A percentile compares a stretch with the other conserved stretches of the same genome.
phyloP scores from a whole-genome alignment of 345 rosid species.

The Sonneratia caseolaris region DNA sequence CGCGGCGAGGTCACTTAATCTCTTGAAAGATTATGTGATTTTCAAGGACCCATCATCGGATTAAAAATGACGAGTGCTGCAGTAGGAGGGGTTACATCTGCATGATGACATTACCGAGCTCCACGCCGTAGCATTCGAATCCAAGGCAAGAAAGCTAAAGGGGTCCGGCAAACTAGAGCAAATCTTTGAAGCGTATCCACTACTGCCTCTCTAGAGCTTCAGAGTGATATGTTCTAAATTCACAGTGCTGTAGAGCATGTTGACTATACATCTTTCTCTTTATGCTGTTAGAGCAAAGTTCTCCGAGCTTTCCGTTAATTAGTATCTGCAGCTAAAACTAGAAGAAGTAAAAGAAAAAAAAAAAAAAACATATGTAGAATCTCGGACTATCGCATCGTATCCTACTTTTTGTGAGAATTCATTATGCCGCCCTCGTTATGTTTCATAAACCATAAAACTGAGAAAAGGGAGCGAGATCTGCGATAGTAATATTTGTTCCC shows the following conservation, averaged over 20 bases:
- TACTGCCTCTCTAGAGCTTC: background rate
- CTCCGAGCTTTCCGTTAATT: background rate
- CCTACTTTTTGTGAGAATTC: background rate
- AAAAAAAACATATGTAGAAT: background rate
- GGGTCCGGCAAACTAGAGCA: too few relatives aligned
- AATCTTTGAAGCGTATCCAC: background rate
- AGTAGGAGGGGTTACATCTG: too few relatives aligned
- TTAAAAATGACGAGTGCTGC: background rate
- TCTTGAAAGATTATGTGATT: background rate
- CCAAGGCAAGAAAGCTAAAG: too few relatives aligned
- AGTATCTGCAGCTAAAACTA: background rate
- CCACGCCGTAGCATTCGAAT: too few relatives aligned
- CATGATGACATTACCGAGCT: too few relatives aligned
- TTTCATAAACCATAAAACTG: background rate
- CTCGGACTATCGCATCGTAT: background rate
- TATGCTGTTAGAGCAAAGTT: background rate
- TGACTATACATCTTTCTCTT: background rate
- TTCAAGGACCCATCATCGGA: background rate
- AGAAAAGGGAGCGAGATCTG: background rate
- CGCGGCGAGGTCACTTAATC: background rate
- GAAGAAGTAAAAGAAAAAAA: too few relatives aligned
- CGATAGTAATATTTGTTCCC: constrained; percentile 4
- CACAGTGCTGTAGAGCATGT: background rate
- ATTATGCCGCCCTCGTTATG: background rate
- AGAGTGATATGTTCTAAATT: background rate